Base-by-base conservation (phyloP, 2,329 filamentous ascomycete species). In the Cercospora nicotianae region DNA sequence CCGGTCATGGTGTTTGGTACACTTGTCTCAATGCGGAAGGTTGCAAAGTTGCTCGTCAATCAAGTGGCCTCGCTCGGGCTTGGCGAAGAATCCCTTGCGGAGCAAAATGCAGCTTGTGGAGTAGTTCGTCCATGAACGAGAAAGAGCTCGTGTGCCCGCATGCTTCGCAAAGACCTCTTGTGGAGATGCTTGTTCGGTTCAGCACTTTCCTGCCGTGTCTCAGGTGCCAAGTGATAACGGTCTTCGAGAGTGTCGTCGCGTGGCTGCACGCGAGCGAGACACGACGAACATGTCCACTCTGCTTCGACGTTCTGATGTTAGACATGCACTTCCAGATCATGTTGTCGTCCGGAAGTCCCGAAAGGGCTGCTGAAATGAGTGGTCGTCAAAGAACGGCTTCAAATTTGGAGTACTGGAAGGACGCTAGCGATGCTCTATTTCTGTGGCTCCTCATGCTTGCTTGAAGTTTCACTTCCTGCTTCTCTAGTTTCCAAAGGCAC, bases 211-310 rank as follows among this genome's bases (percentile, higher is more conserved):
- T 55, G 48, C 20, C 8, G 36, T 36, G 45, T 59, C 45, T 53
- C 31, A 36, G n/a, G 10, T 30, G 51, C 51, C 51, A 58, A 64
- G 62, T 64, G 62, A 64, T 64, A 64, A 53, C 12, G 51, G 62
- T 36, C 28, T 59, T 9, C 18, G 6, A 36, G 4, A 31, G n/a
- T 36, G 26, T 5, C 30, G 16, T 28, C 26, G 33, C 51, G 51
- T 45, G 18, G 51, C 42, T n/a, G 28, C 18, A 59, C 31, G 30
- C 33, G 51, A 33, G 33, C 7, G 42, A 26, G 10, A 20, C 13
- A 39, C 13, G 16, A 10, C 8, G 23, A 57, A 23, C 23, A 48
- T 39, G 33, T 23, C 13, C 12, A 26, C 13, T 28, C 23, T 55
- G 23, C 48, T n/a, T 16, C 1, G 26, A n/a, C 8, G 16, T n/a